Percentiles rank a stretch among this genome's conserved stretches.
These are phyloP conservation scores for Cryphonectria nitschkei DNA, from an alignment of 2,329 filamentous ascomycete species.

Conservation along the genomic window DNA sequence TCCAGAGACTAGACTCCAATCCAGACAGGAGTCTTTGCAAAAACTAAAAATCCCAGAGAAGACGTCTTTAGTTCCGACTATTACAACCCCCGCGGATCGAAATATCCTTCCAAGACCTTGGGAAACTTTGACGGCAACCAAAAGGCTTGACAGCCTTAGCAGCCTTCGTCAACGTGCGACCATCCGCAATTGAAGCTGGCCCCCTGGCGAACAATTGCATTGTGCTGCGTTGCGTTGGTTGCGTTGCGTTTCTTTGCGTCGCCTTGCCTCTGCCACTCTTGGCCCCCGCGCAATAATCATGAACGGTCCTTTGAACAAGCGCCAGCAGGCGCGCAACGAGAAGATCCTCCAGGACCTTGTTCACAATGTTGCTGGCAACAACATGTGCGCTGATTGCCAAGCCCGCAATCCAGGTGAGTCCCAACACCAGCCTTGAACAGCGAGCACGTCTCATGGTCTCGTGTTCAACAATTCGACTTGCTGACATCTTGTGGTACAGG, in stretches of 20 bases:
- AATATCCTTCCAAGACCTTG: neutral
- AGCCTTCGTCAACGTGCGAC: neutral
- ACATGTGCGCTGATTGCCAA: conserved; percentile 90
- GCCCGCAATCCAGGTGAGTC: conserved; percentile 85
- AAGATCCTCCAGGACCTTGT: conserved; percentile 88
- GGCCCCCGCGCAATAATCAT: conserved; percentile 6
- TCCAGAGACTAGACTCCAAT: neutral
- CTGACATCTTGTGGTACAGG: conserved; percentile 51
- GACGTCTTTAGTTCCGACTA: neutral
- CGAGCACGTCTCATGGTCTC: conserved; percentile 31
- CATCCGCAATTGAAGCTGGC: neutral
- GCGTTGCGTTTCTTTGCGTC: conserved; percentile 4
- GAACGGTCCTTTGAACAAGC: conserved; percentile 67
- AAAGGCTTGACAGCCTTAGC: neutral
- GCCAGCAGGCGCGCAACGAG: conserved; percentile 97
- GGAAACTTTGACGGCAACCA: neutral
- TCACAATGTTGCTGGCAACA: conserved; percentile 82
- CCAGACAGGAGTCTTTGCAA: neutral
- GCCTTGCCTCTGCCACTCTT: neutral
- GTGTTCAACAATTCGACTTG: conserved; percentile 5
- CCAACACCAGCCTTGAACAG: conserved; percentile 4
- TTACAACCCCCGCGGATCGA: neutral
- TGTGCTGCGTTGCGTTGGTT: neutral
- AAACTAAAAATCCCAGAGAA: neutral
- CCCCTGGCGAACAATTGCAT: neutral